phyloP scores from a whole-genome alignment of 495 filamentous ascomycete species.

The Umbilicaria muhlenbergii region DNA sequence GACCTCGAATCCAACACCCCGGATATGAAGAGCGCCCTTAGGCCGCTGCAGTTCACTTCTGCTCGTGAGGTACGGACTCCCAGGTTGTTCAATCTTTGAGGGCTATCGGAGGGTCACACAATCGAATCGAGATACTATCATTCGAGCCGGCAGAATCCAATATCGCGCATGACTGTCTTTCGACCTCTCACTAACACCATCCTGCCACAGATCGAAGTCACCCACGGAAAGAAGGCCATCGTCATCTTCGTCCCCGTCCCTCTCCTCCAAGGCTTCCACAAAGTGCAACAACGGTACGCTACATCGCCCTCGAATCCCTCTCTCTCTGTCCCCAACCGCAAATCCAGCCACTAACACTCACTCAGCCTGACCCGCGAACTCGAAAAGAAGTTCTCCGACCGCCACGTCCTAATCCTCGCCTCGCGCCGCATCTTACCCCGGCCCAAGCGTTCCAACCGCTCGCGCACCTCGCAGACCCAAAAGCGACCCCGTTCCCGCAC shows the following conservation, averaged over 20 bases:
- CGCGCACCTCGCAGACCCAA: conserved; percentile 84
- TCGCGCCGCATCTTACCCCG: conserved; percentile 96
- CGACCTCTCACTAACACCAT: conserved; percentile 8
- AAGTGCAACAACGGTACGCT: conserved; percentile 94
- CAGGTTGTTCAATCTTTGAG: not conserved
- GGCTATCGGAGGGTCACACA: not conserved
- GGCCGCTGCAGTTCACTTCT: conserved; percentile 93
- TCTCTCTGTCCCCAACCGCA: conserved; percentile 1
- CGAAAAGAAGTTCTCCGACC: conserved; percentile 99
- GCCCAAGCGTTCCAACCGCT: conserved; percentile 90
- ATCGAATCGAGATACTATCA: conserved; percentile 6
- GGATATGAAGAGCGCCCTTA: conserved; percentile 83
- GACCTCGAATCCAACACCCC: conserved; percentile 96
- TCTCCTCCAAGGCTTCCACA: conserved; percentile 88
- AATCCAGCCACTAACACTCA: not conserved
- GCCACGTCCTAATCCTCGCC: conserved; percentile 96
- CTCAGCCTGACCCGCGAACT: conserved; percentile 87
- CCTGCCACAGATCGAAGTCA: conserved; percentile 84
- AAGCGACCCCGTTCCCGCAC: conserved; percentile 97
- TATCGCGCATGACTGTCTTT: not conserved
- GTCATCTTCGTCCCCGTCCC: conserved; percentile 99
- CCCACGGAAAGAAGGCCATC: conserved; percentile 99
- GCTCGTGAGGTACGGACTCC: conserved; percentile 84
- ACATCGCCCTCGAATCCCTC: conserved; percentile 5
- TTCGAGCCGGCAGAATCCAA: not conserved